Evolutionary conservation across 176 grass and related monocot species (phyloP), one percentile per base, ranked within the genome.

Genomic region (Cenchrus americanus): DNA sequence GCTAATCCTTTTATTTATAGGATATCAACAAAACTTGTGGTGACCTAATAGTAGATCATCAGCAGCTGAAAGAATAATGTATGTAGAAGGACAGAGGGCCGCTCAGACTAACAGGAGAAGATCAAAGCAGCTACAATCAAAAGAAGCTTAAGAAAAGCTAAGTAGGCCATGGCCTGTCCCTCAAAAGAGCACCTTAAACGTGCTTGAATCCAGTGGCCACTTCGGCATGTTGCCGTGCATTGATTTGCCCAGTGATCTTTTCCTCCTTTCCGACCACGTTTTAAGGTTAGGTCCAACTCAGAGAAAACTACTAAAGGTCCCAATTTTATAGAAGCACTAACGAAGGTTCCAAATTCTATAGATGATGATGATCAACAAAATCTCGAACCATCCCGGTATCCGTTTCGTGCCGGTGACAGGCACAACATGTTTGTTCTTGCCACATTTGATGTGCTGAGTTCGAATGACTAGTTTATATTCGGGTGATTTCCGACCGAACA

Each of bases 171-270:
- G 62, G 8, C 12, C 17, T 85, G 72, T 61, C 72, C 14, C 2
- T 60, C 2, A 47, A 83, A 77, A 59, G 77, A 78, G 58, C 72
- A 85, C 22, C 77, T 62, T 61, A 82, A 88, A 85, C 82, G 86
- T 91, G 89, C 44, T 81, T 82, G n/a, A 88, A 88, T 85, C 77
- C 58, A 91, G 77, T 82, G 82, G 82, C 86, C 86, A 88, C 89
- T 61, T 78, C 6, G 70, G 77, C 77, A 71, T 60, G 81, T 49
- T 70, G n/a, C 62, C 8, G 5, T 69, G 73, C 66, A 17, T 59
- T 64, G 79, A 49, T 85, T 76, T 77, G 69, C 51, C 19, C 18
- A 0, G 4, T 37, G 34, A 49, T 44, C 76, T 73, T 21, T 27
- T 7, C 68, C 37, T 34, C 11, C 27, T 83, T 71, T 51, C 13